A percentile compares a stretch with the other conserved stretches of the same genome.
These are phyloP conservation scores for Mycena rebaudengoi DNA, from an alignment of 768 basidiomycete genomes.

Conservation along the genomic window DNA sequence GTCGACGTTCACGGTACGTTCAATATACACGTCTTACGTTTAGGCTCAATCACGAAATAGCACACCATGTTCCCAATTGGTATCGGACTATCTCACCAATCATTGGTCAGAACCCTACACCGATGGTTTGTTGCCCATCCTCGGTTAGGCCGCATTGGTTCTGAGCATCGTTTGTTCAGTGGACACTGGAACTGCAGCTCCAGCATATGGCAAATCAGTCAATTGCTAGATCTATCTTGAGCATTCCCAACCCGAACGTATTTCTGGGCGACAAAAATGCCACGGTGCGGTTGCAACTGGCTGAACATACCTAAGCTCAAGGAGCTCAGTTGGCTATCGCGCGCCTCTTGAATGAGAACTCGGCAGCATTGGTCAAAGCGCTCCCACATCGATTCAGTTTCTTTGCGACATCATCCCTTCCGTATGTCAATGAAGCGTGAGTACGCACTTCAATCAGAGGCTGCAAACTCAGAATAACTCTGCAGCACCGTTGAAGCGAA, in stretches of 20 bases:
- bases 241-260: conserved; percentile 10
- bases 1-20: conserved; percentile 15
- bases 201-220: conserved; percentile 15
- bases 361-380: conserved; percentile 11
- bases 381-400: conserved; percentile 14
- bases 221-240: conserved; percentile 13
- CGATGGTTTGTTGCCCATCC: neutral
- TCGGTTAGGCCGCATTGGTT: neutral
- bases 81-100: neutral
- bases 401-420: conserved; percentile 13
- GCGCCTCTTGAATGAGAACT: conserved; percentile 17
- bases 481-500: neutral
- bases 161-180: conserved; percentile 1
- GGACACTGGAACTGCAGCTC: conserved; percentile 15
- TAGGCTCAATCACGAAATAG: neutral
- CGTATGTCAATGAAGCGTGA: conserved; percentile 10
- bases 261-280: conserved; percentile 12
- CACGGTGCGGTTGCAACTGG: neutral
- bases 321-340: conserved; percentile 12
- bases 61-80: conserved; percentile 22
- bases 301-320: neutral
- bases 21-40: neutral
- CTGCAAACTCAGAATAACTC: neutral
- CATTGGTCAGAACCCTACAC: neutral
- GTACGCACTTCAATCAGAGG: neutral